Evolutionary conservation across 2,329 filamentous ascomycete species (phyloP).

Genomic region (Alternaria sp.): DNA sequence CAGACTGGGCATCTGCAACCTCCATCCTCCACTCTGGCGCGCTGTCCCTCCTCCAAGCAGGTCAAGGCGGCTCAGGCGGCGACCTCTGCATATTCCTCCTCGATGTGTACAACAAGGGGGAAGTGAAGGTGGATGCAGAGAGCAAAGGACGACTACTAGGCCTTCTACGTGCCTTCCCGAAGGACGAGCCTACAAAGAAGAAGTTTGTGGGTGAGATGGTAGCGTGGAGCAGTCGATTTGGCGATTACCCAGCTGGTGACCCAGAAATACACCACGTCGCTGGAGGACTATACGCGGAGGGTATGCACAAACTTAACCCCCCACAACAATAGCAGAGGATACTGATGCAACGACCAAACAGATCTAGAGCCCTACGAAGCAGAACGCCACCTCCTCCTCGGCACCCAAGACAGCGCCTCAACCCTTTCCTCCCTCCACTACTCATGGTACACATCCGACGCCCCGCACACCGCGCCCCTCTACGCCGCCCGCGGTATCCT

Average conservation of each 20-base stretch:
- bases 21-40: conserved; percentile 88
- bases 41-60: conserved; percentile 84
- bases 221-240: conserved; percentile 85
- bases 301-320: conserved; percentile 46
- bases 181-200: conserved; percentile 89
- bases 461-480: conserved; percentile 83
- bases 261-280: conserved; percentile 93
- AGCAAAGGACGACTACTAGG: conserved; percentile 79
- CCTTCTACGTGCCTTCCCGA: conserved; percentile 80
- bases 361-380: conserved; percentile 94
- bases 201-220: conserved; percentile 89
- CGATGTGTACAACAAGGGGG: conserved; percentile 90
- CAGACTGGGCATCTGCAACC: conserved; percentile 84
- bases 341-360: conserved; percentile 31
- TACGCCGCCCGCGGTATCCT: conserved; percentile 89
- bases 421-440: conserved; percentile 86
- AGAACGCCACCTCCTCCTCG: conserved; percentile 86
- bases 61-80: conserved; percentile 92
- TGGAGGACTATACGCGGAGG: conserved; percentile 86
- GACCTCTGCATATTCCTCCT: conserved; percentile 88
- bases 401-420: conserved; percentile 87
- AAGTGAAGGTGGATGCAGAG: conserved; percentile 77
- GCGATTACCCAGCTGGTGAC: conserved; percentile 89
- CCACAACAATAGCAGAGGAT: neutral
- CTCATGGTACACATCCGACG: conserved; percentile 90